Percentiles rank a stretch among this genome's conserved stretches.
Conservation (phyloP, 2,329 filamentous ascomycete genomes). For the Huntiella moniliformis region DNA sequence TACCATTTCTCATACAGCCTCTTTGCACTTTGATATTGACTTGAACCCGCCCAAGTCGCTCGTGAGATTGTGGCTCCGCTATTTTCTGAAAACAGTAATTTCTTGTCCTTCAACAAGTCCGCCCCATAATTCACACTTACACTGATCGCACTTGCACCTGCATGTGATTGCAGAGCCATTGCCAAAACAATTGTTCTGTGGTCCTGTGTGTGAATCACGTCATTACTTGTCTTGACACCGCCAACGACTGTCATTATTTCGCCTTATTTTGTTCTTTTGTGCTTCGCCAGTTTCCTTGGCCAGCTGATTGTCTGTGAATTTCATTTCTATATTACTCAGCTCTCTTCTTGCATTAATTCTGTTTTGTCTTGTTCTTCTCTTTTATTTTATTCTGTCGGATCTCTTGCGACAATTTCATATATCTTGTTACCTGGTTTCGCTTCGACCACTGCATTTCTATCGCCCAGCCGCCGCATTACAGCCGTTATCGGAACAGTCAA, state of each 20-base stretch:
- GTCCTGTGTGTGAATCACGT: no score
- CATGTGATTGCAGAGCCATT: no score
- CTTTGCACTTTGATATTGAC: no score
- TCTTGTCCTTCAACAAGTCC: background rate
- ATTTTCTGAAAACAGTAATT: conserved; percentile 7
- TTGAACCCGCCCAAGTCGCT: no score
- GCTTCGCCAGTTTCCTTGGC: background rate
- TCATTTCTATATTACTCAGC: background rate
- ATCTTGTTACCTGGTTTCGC: no score
- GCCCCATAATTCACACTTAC: conserved; percentile 6
- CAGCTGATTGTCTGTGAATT: background rate
- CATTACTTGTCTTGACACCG: background rate
- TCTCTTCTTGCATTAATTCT: conserved; percentile 11
- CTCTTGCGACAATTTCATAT: background rate
- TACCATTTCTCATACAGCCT: background rate
- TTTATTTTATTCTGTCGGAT: background rate
- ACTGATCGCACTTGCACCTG: background rate
- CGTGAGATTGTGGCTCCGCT: background rate
- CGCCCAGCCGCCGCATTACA: conserved; percentile 4
- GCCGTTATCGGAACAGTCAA: background rate
- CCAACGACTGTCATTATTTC: background rate
- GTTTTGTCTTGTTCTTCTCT: conserved; percentile 3
- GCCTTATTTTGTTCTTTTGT: background rate
- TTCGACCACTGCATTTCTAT: conserved; percentile 8
- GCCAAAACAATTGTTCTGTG: no score